Base-by-base conservation (phyloP, 192 early-diverging fungal species). In the Geranomyces michiganensis region DNA sequence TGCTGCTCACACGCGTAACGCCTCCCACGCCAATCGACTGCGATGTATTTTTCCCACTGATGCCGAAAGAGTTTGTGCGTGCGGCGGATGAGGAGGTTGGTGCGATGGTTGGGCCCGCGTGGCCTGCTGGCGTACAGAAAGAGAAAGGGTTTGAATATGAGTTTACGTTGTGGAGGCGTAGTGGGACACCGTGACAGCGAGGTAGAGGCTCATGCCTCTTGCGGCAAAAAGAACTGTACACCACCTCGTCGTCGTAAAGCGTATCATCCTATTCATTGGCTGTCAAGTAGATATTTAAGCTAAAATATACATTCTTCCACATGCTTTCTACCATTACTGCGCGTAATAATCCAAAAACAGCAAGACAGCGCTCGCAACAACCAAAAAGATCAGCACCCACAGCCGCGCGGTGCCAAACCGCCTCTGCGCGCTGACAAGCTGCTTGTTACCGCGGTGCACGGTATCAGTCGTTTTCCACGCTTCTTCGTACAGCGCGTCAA, bases 11-110 rank as follows among this genome's bases (percentile, higher is more conserved):
- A 9, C 70, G 83, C 3, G 81, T 96, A 17, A 74, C 87, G 31
- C 64, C 77, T 29, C 71, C 75, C 36, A 77, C 81, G 1, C 83
- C 90, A 12, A 80, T 91, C 15, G 72, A 49, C 7, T 94, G 89
- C 69, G 94, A 94, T 68, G 83, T 88, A 0, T 96, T 92, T 68
- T 94, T 94, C 68, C 93, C 93, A 0, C 71, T 69, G 32, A 77
- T 93, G 22, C 78, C 80, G 22, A 31, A 17, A 1, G 56, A 68
- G 19, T 89, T 81, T 62, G 56, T 56, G 15, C 41, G 65, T 14
- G 80, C 81, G 60, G 67, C 74, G 7, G 81, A 87, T 56, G 71
- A 78, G n/a, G 87, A 86, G 19, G 63, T 90, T 0, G 79, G 81
- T 32, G 55, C 71, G 7, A 79, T 83, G 30, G 85, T 78, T 15